Base-by-base conservation (phyloP, 352 stramenopile species). In the Thraustotheca clavata region DNA sequence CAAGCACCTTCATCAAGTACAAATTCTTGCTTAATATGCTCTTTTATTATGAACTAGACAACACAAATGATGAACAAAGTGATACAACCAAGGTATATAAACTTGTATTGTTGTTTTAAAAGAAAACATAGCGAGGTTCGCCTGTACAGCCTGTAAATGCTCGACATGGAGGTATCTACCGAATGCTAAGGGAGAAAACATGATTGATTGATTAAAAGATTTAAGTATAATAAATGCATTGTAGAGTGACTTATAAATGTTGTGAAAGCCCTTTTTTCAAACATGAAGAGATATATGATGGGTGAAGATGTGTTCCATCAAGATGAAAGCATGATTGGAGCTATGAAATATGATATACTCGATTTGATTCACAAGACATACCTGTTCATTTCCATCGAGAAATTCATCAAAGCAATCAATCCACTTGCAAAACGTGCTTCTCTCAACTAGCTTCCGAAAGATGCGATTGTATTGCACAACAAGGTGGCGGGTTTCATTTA, bases 341-440 rank as follows among this genome's bases (percentile, higher is more conserved):
- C 72, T 91, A 49, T 24, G 48, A 26, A 34, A 41, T 26, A 36
- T 1, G 9, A 35, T 46, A 11, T 34, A 32, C 26, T 12, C 52
- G 11, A 27, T 14, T 50, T 29, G 16, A 40, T 41, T 33, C 3
- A 43, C 34, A 20, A 50, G 22, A 33, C 1, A 29, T 62, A 89
- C 79, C 73, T 88, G 78, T 24, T 68, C 63, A 32, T 60, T 63
- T 4, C 31, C 7, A 36, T 75, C 70, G 2, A 96, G 40, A 5
- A 97, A 69, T 11, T 83, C 71, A 49, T 95, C 83, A 57, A 96
- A 95, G 62, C 94, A 91, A 61, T 97, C 83, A 26, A 97, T 72
- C 89, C 90, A 97, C 68, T 61, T 73, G 74, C 79, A 88, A 14
- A 76, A 67, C 46, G 66, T 55, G 55, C 74, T 87, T 1, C 71